Percentiles rank a stretch among this genome's conserved stretches.
These are phyloP conservation scores for Micromonas commoda DNA, from an alignment of 139 green algal genomes.

Conservation along the genomic window DNA sequence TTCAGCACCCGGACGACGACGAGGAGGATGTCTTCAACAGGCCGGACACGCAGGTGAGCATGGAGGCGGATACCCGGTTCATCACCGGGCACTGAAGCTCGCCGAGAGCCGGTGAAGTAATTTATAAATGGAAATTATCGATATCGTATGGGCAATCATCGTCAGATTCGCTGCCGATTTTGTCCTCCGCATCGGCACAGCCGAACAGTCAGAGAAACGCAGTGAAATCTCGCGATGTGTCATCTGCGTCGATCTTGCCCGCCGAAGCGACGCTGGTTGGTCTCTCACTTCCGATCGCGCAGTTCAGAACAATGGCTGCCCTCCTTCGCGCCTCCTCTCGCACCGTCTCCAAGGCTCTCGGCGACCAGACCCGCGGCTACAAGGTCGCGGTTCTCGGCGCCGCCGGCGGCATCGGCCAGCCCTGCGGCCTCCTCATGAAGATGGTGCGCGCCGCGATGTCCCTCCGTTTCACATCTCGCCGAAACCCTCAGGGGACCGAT, in stretches of 20 bases:
- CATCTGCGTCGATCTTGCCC: not conserved
- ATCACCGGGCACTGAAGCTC: too few relatives aligned
- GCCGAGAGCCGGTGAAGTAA: too few relatives aligned
- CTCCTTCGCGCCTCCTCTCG: not conserved
- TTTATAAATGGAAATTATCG: too few relatives aligned
- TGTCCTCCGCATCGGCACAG: too few relatives aligned
- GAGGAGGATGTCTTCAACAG: not conserved
- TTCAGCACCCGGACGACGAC: not conserved
- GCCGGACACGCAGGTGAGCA: not conserved
- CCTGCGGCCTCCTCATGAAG: conserved; percentile 91
- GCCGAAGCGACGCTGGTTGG: not conserved
- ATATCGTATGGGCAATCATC: too few relatives aligned
- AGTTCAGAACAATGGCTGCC: not conserved
- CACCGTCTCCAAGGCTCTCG: not conserved
- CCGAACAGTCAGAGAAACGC: too few relatives aligned
- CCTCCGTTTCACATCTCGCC: not conserved
- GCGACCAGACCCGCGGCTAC: conserved; percentile 1
- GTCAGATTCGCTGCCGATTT: too few relatives aligned
- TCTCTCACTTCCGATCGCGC: too few relatives aligned
- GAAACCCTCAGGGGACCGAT: not conserved
- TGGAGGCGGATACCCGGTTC: not conserved
- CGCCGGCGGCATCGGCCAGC: conserved; percentile 85
- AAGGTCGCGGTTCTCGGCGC: conserved; percentile 84
- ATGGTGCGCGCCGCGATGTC: conserved; percentile 3
- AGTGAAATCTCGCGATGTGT: too few relatives aligned